Percentiles rank a stretch among this genome's conserved stretches.
phyloP scores from a whole-genome alignment of 192 early-diverging fungal species.

The Coemansia sp. region DNA sequence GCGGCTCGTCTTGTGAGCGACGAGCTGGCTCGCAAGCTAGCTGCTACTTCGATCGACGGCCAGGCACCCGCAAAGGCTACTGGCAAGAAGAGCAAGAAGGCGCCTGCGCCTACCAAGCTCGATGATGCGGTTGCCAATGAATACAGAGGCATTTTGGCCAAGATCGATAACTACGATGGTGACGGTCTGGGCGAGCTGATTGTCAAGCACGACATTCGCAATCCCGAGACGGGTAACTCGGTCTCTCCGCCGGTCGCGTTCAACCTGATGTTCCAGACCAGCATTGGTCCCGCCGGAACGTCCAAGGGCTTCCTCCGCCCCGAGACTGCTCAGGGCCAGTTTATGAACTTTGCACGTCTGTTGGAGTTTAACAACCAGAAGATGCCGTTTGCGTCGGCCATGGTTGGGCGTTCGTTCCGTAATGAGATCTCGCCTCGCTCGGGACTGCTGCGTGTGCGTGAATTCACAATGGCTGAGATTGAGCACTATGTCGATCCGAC shows the following conservation, averaged over 20 bases:
- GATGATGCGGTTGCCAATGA: slow-evolving; percentile 61
- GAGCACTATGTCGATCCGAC: slow-evolving; percentile 98
- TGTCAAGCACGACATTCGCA: slow-evolving; percentile 76
- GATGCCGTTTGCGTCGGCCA: slow-evolving; percentile 99
- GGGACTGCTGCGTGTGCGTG: slow-evolving; percentile 93
- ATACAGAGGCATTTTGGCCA: slow-evolving; percentile 87
- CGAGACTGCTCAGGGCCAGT: slow-evolving; percentile 99
- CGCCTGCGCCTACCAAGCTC: slow-evolving; percentile 63
- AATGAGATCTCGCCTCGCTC: slow-evolving; percentile 97
- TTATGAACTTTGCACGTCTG: slow-evolving; percentile 95
- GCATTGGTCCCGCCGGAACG: slow-evolving; percentile 96
- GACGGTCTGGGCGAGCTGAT: slow-evolving; percentile 84
- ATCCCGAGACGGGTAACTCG: slow-evolving; percentile 89
- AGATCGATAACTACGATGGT: slow-evolving; percentile 96
- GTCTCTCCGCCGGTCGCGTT: slow-evolving; percentile 88
- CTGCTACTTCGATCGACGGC: slow-evolving; percentile 24
- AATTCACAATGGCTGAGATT: slow-evolving; percentile 99
- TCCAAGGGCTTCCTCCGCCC: slow-evolving; percentile 94
- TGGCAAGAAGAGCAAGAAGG: slow-evolving; percentile 63
- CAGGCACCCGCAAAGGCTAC: slow-evolving; percentile 33
- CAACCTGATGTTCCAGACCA: slow-evolving; percentile 99
- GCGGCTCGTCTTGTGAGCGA: slow-evolving; percentile 89
- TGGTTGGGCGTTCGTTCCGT: slow-evolving; percentile 96
- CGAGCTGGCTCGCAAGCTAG: slow-evolving; percentile 62
- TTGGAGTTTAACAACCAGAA: slow-evolving; percentile 97